A percentile compares a stretch with the other conserved stretches of the same genome.
Conservation (phyloP, 306 rosid genomes). For the Glycyrrhiza uralensis region DNA sequence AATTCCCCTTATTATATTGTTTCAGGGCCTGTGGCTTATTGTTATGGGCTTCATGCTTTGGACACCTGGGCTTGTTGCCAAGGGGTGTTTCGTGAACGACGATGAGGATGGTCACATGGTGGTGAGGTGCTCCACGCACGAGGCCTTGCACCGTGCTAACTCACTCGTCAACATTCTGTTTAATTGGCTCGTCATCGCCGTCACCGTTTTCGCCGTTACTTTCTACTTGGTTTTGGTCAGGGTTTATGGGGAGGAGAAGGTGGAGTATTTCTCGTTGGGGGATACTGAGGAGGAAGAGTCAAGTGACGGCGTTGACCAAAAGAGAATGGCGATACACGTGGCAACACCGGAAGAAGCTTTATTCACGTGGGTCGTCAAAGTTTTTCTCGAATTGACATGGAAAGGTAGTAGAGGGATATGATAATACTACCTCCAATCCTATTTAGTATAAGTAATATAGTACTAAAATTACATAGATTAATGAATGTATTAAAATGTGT, state of each 20-base stretch:
- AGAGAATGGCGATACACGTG: constrained; percentile 1
- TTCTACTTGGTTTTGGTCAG: constrained; percentile 44
- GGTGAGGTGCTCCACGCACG: constrained; percentile 44
- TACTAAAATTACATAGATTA: too few relatives aligned
- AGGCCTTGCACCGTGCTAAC: constrained; percentile 52
- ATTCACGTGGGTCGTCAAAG: constrained; percentile 41
- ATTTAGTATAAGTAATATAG: too few relatives aligned
- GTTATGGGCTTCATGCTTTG: constrained; percentile 66
- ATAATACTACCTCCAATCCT: too few relatives aligned
- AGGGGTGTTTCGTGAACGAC: constrained; percentile 57
- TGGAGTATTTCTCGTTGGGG: constrained; percentile 42
- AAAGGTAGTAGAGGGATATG: constrained; percentile 39
- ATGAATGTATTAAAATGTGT: too few relatives aligned
- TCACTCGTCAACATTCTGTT: constrained; percentile 56
- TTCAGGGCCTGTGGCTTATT: constrained; percentile 64
- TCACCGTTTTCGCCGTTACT: constrained; percentile 39
- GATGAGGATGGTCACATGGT: constrained; percentile 57
- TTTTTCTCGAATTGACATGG: constrained; percentile 30
- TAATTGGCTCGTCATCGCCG: constrained; percentile 52
- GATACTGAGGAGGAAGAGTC: constrained; percentile 31
- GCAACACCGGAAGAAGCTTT: constrained; percentile 21
- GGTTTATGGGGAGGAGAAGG: constrained; percentile 31
- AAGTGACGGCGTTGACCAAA: constrained; percentile 48
- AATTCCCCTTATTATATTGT: too few relatives aligned
- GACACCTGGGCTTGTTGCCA: constrained; percentile 54